Base-by-base conservation (phyloP, 768 basidiomycete genomes). In the Pleurotus ostreatus region DNA sequence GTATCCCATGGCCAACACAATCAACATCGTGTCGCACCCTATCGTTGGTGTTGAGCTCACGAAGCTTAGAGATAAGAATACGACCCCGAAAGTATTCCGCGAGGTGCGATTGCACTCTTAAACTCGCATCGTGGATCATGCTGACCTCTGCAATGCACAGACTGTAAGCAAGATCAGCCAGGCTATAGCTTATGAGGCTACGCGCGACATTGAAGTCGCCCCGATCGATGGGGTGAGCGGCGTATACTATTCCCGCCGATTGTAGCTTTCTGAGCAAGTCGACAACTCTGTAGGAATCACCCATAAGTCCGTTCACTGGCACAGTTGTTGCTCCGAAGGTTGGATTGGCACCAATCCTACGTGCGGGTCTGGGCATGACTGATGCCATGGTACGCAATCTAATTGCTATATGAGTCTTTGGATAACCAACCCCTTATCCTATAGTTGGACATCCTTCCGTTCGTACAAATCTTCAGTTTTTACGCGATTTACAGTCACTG, bases 301-400 rank as follows among this genome's bases (percentile, higher is more conserved):
- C 96, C 1, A 75, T 98, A 13, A 85, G 82, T 2, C 68, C 82
- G 2, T 98, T 93, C 72, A 86, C 77, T 15, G 96, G 95, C 20
- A 82, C 83, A 3, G 70, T 67, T 22, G 80, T 98, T 69, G 89
- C 86, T 62, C 82, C 88, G 6, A 79, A 83, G 46, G 81, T 98
- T 53, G 96, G 92, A 4, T 71, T 98, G 54, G 87, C 92, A 2
- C 96, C 96, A 40, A 92, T 98, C 63, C 76, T 98, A 55, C 85
- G 96, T 39, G 96, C 96, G 26, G 96, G 96, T 4, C 73, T 95
- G 60, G 93, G 94, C 15, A 95, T 98, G 93, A 82, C 89, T 0
- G 92, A 96, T 62, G 92, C 90, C 18, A 70, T 97, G 66, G 79
- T 81, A 59, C 46, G 51, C 11, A 34, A 20, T 41, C 71, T 61